Conservation (phyloP, 768 basidiomycete species). For the Russula vinacea region DNA sequence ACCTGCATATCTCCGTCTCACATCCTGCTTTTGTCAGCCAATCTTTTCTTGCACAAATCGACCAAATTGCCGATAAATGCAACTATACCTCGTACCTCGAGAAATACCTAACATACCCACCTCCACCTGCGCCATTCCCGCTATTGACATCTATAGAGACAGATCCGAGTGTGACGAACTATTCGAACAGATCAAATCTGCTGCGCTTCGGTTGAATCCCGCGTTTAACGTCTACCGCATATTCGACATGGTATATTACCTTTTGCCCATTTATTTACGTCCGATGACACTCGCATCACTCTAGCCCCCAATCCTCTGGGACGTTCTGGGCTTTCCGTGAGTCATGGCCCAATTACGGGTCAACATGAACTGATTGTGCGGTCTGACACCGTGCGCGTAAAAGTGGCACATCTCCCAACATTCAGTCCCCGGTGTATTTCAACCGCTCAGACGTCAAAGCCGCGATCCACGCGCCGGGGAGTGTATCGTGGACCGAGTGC, state of each 20-base stretch:
- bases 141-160: constrained; percentile 10
- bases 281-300: not conserved
- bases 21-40: constrained; percentile 15
- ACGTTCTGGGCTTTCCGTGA: constrained; percentile 29
- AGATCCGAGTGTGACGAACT: constrained; percentile 25
- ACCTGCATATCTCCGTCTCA: not conserved
- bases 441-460: constrained; percentile 28
- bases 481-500: constrained; percentile 29
- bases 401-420: constrained; percentile 27
- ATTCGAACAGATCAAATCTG: no score
- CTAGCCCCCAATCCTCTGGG: constrained; percentile 27
- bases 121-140: constrained; percentile 26
- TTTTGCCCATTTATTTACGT: no score
- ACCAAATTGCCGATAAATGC: constrained; percentile 20
- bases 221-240: constrained; percentile 28
- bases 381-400: not conserved
- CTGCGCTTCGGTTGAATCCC: constrained; percentile 25
- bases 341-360: not conserved
- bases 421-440: constrained; percentile 29
- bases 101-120: constrained; percentile 25
- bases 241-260: constrained; percentile 25
- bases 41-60: constrained; percentile 24
- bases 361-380: no score
- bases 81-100: constrained; percentile 23
- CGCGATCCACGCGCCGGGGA: constrained; percentile 27